These are phyloP conservation scores for Lentinula detonsa DNA, from an alignment of 768 basidiomycete species.

Conservation along the genomic window DNA sequence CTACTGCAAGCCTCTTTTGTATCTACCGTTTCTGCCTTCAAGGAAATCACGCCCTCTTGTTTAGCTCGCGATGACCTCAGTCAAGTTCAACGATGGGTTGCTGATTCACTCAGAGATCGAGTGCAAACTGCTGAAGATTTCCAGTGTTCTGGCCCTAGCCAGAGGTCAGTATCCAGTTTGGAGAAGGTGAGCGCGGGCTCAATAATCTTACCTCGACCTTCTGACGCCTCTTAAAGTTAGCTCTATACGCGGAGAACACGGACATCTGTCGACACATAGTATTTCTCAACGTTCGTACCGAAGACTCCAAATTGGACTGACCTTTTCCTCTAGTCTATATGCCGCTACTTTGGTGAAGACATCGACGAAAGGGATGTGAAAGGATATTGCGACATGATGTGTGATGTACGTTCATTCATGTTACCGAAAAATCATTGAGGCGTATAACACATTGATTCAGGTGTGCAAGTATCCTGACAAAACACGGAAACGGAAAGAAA, in stretches of 20 bases:
- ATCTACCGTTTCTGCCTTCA: background rate
- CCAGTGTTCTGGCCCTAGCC: conserved; percentile 59
- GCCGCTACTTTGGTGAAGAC: conserved; percentile 74
- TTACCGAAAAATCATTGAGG: background rate
- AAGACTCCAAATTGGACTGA: background rate
- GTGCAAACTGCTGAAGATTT: conserved; percentile 30
- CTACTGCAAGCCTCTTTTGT: conserved; percentile 50
- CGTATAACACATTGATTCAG: conserved; percentile 25
- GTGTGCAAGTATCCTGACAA: conserved; percentile 78
- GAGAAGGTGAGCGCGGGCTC: conserved; percentile 37
- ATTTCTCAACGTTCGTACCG: conserved; percentile 2
- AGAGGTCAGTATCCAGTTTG: conserved; percentile 61
- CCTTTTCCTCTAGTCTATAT: conserved; percentile 47
- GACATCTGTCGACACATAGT: conserved; percentile 69
- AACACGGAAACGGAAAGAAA: conserved; percentile 38
- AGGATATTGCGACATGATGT: conserved; percentile 68
- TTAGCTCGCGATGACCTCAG: conserved; percentile 73
- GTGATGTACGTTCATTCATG: conserved; percentile 50
- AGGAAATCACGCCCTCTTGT: background rate
- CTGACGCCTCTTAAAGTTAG: conserved; percentile 18
- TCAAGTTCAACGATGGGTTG: conserved; percentile 47
- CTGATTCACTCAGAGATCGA: conserved; percentile 39
- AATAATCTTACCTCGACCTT: background rate
- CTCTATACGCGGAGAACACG: conserved; percentile 52
- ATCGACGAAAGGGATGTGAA: conserved; percentile 47